phyloP scores from a whole-genome alignment of 176 grass and related monocot species.

The Sorghum bicolor region DNA sequence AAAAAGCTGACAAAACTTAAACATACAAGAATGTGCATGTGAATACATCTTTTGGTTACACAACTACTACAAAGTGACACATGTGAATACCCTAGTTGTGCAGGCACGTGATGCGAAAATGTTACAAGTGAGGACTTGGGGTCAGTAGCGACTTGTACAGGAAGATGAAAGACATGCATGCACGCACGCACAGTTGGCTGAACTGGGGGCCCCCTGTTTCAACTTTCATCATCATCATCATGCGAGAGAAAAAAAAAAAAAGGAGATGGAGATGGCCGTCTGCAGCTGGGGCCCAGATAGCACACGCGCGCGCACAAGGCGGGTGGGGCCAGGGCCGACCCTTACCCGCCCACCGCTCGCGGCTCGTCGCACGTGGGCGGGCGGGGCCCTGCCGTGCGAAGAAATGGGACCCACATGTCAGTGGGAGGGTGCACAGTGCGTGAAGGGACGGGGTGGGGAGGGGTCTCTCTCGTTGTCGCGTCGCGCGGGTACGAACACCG shows the following conservation, averaged over 20 bases:
- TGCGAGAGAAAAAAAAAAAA: not conserved
- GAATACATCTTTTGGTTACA: no score
- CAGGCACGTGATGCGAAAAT: no score
- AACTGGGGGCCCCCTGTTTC: not conserved
- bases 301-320: conserved; percentile 13
- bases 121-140: no score
- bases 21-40: no score
- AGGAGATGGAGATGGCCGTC: not conserved
- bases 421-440: not conserved
- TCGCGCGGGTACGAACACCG: conserved; percentile 29
- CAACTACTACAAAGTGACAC: no score
- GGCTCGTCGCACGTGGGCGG: conserved; percentile 43
- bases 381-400: not conserved
- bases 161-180: not conserved
- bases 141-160: no score
- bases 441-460: not conserved
- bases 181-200: not conserved
- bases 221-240: no score
- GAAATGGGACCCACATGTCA: conserved; percentile 9
- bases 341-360: no score
- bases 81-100: no score
- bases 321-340: not conserved
- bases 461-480: conserved; percentile 55
- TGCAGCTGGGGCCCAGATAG: not conserved
- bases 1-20: no score